phyloP scores from a whole-genome alignment of 106 monocot species.

The Chionographis japonica region DNA sequence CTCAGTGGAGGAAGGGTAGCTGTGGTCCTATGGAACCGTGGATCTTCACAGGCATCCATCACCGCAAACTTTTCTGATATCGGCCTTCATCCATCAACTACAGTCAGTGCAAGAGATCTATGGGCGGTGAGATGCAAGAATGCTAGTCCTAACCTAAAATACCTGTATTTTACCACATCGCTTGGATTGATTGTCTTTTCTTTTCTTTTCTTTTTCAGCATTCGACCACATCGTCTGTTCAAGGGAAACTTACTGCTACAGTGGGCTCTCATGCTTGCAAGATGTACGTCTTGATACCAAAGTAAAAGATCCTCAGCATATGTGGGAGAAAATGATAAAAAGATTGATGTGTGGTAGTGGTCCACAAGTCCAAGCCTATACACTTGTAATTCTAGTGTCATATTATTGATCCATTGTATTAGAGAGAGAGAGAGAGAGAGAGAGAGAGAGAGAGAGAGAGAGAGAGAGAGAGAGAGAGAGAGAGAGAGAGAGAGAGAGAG shows the following conservation, averaged over 20 bases:
- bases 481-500: too few relatives aligned
- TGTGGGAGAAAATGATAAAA: not conserved
- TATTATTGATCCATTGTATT: too few relatives aligned
- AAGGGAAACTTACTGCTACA: constrained; percentile 19
- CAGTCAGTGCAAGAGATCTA: not conserved
- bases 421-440: too few relatives aligned
- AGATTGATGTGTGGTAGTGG: too few relatives aligned
- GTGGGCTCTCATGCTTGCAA: constrained; percentile 44
- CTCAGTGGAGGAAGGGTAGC: too few relatives aligned
- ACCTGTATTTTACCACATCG: not conserved
- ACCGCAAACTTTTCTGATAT: too few relatives aligned
- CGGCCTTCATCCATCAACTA: not conserved
- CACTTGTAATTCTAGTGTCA: too few relatives aligned
- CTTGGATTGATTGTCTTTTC: not conserved
- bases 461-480: too few relatives aligned
- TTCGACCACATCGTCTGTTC: constrained; percentile 3
- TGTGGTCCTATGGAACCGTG: too few relatives aligned
- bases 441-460: too few relatives aligned
- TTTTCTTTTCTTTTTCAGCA: constrained; percentile 18
- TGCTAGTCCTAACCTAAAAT: not conserved
- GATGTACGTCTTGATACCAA: constrained; percentile 45
- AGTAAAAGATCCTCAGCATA: not conserved
- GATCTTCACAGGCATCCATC: too few relatives aligned
- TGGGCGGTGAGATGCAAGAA: not conserved
- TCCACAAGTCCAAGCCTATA: too few relatives aligned